Conservation (phyloP, 257 asterid genomes). For the Nyctanthes arbortristis region DNA sequence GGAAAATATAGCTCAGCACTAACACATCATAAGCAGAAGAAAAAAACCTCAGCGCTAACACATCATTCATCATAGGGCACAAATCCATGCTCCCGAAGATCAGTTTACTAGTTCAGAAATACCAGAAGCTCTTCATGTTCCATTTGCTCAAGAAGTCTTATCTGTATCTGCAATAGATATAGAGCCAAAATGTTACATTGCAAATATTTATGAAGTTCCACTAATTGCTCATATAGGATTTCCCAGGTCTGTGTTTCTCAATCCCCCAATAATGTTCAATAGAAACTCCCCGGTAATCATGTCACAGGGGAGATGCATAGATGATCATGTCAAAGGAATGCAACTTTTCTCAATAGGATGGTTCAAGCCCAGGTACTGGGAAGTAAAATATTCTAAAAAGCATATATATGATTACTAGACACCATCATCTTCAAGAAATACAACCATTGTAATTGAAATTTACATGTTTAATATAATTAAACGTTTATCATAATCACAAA, state of each 20-base stretch:
- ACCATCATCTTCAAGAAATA: not conserved
- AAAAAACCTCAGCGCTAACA: constrained; percentile 34
- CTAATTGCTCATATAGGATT: too few relatives aligned
- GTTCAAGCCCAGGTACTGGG: not conserved
- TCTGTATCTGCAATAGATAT: constrained; percentile 45
- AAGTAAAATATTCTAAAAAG: not conserved
- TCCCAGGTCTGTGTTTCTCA: too few relatives aligned
- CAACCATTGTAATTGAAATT: too few relatives aligned
- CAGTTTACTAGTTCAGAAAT: constrained; percentile 23
- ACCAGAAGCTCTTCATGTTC: constrained; percentile 5
- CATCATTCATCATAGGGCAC: constrained; percentile 28
- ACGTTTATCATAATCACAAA: not conserved
- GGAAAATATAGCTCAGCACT: constrained; percentile 33
- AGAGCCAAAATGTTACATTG: too few relatives aligned
- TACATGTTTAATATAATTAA: too few relatives aligned
- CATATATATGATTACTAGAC: not conserved
- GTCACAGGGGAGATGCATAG: not conserved
- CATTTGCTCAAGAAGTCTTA: constrained; percentile 50
- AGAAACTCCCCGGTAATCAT: too few relatives aligned
- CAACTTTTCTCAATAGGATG: not conserved
- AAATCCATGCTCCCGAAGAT: constrained; percentile 24
- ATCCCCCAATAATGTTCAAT: too few relatives aligned
- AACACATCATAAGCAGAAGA: constrained; percentile 27
- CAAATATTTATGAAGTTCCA: too few relatives aligned
- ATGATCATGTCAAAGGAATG: not conserved